Base-by-base conservation (phyloP, 306 rosid species). In the Corylus heterophylla region DNA sequence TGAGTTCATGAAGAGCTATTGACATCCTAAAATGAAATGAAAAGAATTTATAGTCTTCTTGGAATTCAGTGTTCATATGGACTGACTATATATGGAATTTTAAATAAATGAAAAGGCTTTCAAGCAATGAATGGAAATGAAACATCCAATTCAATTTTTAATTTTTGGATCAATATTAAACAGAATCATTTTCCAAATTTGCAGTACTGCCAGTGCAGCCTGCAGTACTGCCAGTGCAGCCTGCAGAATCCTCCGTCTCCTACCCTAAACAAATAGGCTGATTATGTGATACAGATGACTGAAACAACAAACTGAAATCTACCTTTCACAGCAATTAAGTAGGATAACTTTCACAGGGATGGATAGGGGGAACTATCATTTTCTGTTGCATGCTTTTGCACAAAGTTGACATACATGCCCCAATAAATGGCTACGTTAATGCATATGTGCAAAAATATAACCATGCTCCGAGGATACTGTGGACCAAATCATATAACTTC, bases 1-100 rank as follows among this genome's bases (percentile, higher is more conserved):
- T 50, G 87, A 83, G 16, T 91, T 94, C 88, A 84, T 90, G 63
- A 73, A 81, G 55, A 86, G 73, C 74, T 74, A 8, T 59, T 85
- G 76, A 70, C 42, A 54, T 68, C 73, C 50, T 37, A 72, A 69
- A 80, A 14, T 69, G 12, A 42, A 6, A 29, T 59, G 7, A 1
- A 29, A 1, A 2, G 37, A 68, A 59, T 6, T 7, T n/a, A 3
- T 42, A 18, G 48, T 68, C 52, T 29, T 29, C 4, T 63, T 63
- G 45, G 9, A 25, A 2, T 68, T 17, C 10, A 18, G 29, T 10
- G 1, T 18, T 67, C 72, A 10, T 9, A 18, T 37, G 72, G 50
- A 37, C 49, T 17, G 16, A 12, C 17, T 39, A 20, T 7, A 20
- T 66, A 12, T 2, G 27, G 72, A 42, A 11, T 18, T 35, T 10